These are phyloP conservation scores for Neurospora tetraspora DNA, from an alignment of 495 filamentous ascomycete species.

Conservation along the genomic window DNA sequence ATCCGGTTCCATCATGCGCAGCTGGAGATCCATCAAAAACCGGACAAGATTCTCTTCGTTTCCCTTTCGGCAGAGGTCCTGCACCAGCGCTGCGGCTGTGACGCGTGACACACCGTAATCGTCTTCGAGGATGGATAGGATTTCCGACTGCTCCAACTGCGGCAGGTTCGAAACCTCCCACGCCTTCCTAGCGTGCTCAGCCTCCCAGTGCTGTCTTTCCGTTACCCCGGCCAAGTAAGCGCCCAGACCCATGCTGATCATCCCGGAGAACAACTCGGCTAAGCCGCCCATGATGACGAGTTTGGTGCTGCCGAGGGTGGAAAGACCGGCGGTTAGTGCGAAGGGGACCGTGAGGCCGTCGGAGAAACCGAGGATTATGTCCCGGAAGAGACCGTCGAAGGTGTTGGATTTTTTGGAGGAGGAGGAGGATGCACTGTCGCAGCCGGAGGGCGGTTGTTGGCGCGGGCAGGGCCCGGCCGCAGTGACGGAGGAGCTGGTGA, in stretches of 20 bases:
- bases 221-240: slow-evolving; percentile 44
- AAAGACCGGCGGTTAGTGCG: slow-evolving; percentile 44
- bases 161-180: slow-evolving; percentile 32
- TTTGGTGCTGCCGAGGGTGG: slow-evolving; percentile 39
- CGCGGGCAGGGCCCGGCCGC: not conserved
- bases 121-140: slow-evolving; percentile 29
- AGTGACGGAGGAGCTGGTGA: not conserved
- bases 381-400: slow-evolving; percentile 15
- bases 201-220: slow-evolving; percentile 36
- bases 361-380: slow-evolving; percentile 43
- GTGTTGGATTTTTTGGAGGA: not conserved
- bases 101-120: slow-evolving; percentile 28
- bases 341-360: slow-evolving; percentile 50
- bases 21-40: slow-evolving; percentile 48
- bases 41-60: slow-evolving; percentile 36
- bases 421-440: not conserved
- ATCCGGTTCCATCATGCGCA: slow-evolving; percentile 35
- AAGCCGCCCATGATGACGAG: slow-evolving; percentile 52
- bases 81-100: slow-evolving; percentile 26
- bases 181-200: slow-evolving; percentile 35
- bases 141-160: slow-evolving; percentile 32
- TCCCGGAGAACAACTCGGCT: slow-evolving; percentile 52
- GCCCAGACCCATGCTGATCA: slow-evolving; percentile 54
- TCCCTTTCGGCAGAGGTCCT: slow-evolving; percentile 19
- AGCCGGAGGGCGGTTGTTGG: not conserved